Evolutionary conservation across 1,284 basidiomycete species (phyloP), one percentile per base, ranked within the genome.

Genomic region (Trichosporon sp.): DNA sequence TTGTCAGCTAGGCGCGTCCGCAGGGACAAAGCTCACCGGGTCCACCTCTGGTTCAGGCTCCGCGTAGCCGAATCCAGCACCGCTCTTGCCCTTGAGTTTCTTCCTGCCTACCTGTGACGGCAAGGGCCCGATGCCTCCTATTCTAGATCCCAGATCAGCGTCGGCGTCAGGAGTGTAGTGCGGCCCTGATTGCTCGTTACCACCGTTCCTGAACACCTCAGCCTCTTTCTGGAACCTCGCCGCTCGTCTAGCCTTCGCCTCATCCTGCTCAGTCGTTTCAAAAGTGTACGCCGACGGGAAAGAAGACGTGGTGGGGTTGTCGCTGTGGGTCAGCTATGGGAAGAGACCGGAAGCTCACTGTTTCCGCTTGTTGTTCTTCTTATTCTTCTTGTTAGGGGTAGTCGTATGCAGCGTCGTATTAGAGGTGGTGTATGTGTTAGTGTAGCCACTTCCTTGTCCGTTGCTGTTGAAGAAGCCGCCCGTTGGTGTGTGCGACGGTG

Each of bases 1-100:
- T 2, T 2, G 35, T 68, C 16, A 73, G 71, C 54, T 40, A 26
- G 26, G 8, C 19, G 5, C 7, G 7, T n/a, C 4, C 26, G 26
- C 26, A 26, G 26, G 26, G 26, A 26, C 26, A 26, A 26, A 26
- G 80, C 85, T 75, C 32, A 86, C 86, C 11, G 85, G 85, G 78
- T 86, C 85, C n/a, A 83, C 83, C 46, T 84, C 82, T 37, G 75
- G 74, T 14, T 78, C 79, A 6, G 77, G 77, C 14, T 74, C 78
- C 12, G 73, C 69, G 67, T 81, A 81, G 4, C 79, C 80, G 21
- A 80, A 65, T 7, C 78, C 80, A 26, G 26, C 16, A 31, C 72
- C 26, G 26, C 26, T 26, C 67, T 77, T 80, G 37, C 74, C 80
- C 70, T 73, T 77, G 73, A 81, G 79, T 76, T 77, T 82, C 69